Evolutionary conservation across 805 yeast genomes (phyloP), one percentile per base, ranked within the genome.

Genomic region (Wickerhamiella parazyma): DNA sequence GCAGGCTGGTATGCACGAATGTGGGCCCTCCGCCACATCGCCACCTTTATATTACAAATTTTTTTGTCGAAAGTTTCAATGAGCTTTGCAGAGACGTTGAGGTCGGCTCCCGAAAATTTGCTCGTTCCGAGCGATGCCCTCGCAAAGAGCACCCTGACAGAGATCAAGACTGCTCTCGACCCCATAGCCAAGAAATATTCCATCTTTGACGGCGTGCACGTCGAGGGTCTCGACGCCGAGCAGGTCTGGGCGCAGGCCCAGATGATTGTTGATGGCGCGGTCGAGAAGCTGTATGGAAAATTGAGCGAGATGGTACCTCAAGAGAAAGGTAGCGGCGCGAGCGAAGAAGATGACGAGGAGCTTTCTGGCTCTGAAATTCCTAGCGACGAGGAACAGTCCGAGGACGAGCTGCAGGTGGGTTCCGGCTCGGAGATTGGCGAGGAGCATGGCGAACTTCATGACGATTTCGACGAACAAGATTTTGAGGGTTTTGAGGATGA

Each of bases 201-300:
- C 1, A 80, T 81, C 5, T 66, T 89, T 17, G 95, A 86, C 60
- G 86, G 83, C 57, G 70, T 89, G 17, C 75, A 79, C 52, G 70
- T 80, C 11, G 93, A 86, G 39, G 97, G 95, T 0, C 66, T 89
- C 44, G 95, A 83, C 59, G 78, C 95, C 19, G 72, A 80, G 33
- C 97, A 89, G 58, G 86, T 91, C 0, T 89, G 89, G 85, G 94
- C 89, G 45, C 97, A 89, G 62, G 78, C 83, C 2, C 84, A 82
- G 60, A 71, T 89, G 64, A 78, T 89, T 16, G 65, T 85, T 31
- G 95, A 86, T 46, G 80, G 79, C 6, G 80, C 80, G 10, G 76
- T 79, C 21, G 85, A 79, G 38, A 68, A 70, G 35, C 61, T 85
- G 28, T 57, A 82, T 56, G 69, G 67, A 44, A 65, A 49, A 63